Evolutionary conservation across 1,284 basidiomycete genomes (phyloP).

Genomic region (Malassezia brasiliensis): DNA sequence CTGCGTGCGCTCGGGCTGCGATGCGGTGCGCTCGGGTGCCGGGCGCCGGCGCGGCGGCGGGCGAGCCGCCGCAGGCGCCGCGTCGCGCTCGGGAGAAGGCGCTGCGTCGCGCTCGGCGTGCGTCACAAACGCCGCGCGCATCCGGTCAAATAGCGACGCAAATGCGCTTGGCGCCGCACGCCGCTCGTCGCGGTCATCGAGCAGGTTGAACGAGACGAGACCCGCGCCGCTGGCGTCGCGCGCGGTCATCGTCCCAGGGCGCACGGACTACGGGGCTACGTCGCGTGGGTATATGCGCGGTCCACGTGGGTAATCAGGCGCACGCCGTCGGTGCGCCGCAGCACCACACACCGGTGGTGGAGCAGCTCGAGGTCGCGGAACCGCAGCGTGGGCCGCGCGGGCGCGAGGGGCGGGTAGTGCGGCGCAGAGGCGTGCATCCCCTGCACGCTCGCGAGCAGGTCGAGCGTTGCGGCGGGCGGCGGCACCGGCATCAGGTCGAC

Average conservation of each 20-base stretch:
- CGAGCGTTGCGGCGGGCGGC: slow-evolving; percentile 1
- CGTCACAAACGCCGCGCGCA: slow-evolving; percentile 30
- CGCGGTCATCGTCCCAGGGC: not conserved
- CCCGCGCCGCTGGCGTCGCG: not conserved
- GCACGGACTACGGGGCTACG: not conserved
- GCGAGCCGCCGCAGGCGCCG: not conserved
- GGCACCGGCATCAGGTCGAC: slow-evolving; percentile 10
- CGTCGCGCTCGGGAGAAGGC: not conserved
- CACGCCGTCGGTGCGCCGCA: slow-evolving; percentile 7
- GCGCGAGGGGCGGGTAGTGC: not conserved
- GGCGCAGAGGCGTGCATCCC: not conserved
- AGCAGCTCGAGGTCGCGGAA: slow-evolving; percentile 33
- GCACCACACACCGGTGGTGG: slow-evolving; percentile 31
- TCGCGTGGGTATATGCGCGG: slow-evolving; percentile 6
- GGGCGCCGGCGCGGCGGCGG: not conserved
- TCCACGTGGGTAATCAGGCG: slow-evolving; percentile 16
- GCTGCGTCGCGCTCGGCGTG: not conserved
- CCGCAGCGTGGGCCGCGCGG: slow-evolving; percentile 14
- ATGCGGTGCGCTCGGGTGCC: too few relatives aligned
- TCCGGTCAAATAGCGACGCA: slow-evolving; percentile 32
- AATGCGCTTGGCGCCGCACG: slow-evolving; percentile 30
- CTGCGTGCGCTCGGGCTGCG: not conserved
- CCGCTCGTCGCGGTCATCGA: slow-evolving; percentile 29
- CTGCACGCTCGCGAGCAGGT: not conserved
- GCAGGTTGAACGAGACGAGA: slow-evolving; percentile 31